These are phyloP conservation scores for Ceratobasidium theobromae DNA, from an alignment of 1,284 basidiomycete species.

Conservation along the genomic window DNA sequence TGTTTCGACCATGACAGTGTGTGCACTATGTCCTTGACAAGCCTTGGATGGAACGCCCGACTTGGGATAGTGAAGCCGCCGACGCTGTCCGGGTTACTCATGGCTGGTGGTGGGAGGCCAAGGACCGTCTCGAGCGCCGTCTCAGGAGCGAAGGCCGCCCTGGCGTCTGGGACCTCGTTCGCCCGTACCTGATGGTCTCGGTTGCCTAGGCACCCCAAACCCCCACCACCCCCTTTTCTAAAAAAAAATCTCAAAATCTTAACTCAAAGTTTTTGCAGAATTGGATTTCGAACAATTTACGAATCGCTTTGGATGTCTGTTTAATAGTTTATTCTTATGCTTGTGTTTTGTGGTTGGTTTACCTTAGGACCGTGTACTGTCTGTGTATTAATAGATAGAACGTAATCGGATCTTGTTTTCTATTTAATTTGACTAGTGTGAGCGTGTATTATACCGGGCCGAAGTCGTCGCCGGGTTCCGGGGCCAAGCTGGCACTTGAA, in stretches of 20 bases:
- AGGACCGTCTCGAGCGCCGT: slow-evolving; percentile 10
- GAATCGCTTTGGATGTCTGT: slow-evolving; percentile 16
- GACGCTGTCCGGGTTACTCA: slow-evolving; percentile 27
- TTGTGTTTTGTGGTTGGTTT: slow-evolving; percentile 5
- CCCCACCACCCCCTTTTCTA: too few species aligned
- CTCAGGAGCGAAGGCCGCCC: slow-evolving; percentile 13
- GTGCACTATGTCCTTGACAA: slow-evolving; percentile 45
- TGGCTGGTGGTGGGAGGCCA: slow-evolving; percentile 30
- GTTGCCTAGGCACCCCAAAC: not conserved
- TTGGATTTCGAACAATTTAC: too few species aligned
- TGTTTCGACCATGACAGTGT: slow-evolving; percentile 37
- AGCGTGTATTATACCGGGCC: slow-evolving; percentile 16
- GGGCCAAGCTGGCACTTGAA: too few species aligned
- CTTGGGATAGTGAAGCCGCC: slow-evolving; percentile 17
- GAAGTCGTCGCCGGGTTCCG: not conserved
- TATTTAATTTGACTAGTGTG: too few species aligned
- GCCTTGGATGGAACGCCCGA: slow-evolving; percentile 36
- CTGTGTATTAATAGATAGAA: slow-evolving; percentile 10
- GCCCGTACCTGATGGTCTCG: slow-evolving; percentile 13
- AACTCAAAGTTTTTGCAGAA: too few species aligned
- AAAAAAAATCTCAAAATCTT: not conserved
- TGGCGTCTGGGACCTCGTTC: slow-evolving; percentile 13
- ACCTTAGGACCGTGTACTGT: not conserved
- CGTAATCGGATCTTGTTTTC: too few species aligned
- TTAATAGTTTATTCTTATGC: slow-evolving; percentile 16